A percentile compares a stretch with the other conserved stretches of the same genome.
Conservation (phyloP, 805 yeast genomes). For the Myxozyma kluyveri region DNA sequence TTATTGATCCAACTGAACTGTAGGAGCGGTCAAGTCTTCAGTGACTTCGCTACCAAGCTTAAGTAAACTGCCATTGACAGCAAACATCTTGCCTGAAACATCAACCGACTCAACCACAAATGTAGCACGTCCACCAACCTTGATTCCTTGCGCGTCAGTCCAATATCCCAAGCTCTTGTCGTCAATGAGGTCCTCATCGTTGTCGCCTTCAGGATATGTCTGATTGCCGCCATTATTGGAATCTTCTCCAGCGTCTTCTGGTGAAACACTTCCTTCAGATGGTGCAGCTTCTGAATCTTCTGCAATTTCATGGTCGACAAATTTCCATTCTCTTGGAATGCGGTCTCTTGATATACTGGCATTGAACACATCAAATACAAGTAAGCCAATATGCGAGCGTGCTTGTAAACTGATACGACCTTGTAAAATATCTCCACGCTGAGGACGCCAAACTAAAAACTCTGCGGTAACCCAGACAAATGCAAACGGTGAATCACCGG, state of each 20-base stretch:
- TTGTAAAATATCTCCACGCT: constrained; percentile 78
- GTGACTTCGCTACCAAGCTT: constrained; percentile 52
- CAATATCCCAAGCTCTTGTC: constrained; percentile 74
- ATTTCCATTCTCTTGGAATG: constrained; percentile 85
- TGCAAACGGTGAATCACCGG: constrained; percentile 81
- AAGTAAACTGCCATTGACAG: constrained; percentile 83
- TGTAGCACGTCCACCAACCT: constrained; percentile 76
- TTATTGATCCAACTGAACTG: background rate
- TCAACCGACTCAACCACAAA: constrained; percentile 71
- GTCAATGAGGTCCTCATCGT: constrained; percentile 2
- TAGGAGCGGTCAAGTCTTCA: constrained; percentile 75
- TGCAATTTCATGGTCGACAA: constrained; percentile 75
- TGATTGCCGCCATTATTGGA: constrained; percentile 16
- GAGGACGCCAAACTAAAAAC: constrained; percentile 85
- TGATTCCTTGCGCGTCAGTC: constrained; percentile 71
- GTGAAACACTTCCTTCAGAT: constrained; percentile 18
- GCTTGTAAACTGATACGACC: constrained; percentile 91
- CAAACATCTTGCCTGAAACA: constrained; percentile 70
- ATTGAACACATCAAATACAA: constrained; percentile 90
- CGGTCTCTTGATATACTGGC: constrained; percentile 82
- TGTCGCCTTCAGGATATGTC: constrained; percentile 18
- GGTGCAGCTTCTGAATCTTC: constrained; percentile 37
- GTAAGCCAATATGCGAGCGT: constrained; percentile 88
- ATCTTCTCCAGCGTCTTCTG: constrained; percentile 12
- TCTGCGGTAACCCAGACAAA: constrained; percentile 85